Evolutionary conservation across 2,329 filamentous ascomycete genomes (phyloP).

Genomic region (Botryotinia globosa): DNA sequence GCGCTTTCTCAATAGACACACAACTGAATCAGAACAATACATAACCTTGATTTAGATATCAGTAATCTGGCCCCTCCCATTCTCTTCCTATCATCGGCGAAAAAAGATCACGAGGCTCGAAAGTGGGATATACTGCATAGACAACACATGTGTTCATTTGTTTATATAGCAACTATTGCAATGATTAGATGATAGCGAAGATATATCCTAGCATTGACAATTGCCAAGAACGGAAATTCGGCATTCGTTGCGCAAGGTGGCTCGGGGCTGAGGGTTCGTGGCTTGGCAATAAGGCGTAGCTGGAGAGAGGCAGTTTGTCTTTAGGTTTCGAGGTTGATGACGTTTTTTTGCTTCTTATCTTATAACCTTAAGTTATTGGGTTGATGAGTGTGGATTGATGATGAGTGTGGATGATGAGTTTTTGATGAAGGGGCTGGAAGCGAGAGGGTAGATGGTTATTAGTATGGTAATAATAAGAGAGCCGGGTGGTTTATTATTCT

Average conservation of each 20-base stretch:
- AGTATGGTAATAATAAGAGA: neutral
- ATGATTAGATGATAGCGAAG: neutral
- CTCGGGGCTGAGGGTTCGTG: constrained; percentile 2
- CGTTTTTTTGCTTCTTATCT: neutral
- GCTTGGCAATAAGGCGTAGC: neutral
- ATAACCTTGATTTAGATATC: neutral
- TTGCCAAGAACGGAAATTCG: constrained; percentile 11
- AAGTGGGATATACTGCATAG: neutral
- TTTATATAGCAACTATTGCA: neutral
- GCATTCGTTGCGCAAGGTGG: neutral
- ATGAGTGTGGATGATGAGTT: neutral
- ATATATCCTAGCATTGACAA: neutral
- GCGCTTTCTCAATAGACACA: neutral
- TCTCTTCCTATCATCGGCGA: neutral
- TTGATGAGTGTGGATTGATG: neutral
- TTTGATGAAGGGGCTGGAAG: constrained; percentile 11
- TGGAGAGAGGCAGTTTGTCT: neutral
- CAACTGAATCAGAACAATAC: neutral
- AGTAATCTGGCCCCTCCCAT: neutral
- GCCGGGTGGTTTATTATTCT: neutral
- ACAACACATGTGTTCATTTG: constrained; percentile 1
- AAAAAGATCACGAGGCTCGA: neutral
- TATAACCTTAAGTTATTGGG: too few relatives aligned
- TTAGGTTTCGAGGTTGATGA: constrained; percentile 2
- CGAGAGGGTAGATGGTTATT: neutral